Percentiles rank a stretch among this genome's conserved stretches.
Evolutionary conservation across 495 filamentous ascomycete species (phyloP).

Genomic region (Penicillium paradoxum): DNA sequence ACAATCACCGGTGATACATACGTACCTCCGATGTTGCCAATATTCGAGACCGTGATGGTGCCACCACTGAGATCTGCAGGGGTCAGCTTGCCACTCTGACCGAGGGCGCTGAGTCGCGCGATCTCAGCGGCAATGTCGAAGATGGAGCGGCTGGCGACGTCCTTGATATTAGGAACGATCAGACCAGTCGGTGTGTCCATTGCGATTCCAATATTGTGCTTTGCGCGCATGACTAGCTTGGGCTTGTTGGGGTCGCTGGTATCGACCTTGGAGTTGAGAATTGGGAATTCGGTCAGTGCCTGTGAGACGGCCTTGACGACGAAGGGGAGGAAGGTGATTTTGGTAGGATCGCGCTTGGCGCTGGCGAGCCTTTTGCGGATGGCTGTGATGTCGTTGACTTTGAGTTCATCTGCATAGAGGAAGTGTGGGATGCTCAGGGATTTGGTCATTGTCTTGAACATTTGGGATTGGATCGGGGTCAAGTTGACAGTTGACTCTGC

Average conservation of each 20-base stretch:
- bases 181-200: conserved; percentile 91
- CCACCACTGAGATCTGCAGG: conserved; percentile 75
- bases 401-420: conserved; percentile 81
- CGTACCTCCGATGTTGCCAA: conserved; percentile 93
- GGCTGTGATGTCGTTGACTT: conserved; percentile 64
- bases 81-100: conserved; percentile 66
- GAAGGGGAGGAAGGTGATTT: conserved; percentile 88
- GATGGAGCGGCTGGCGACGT: conserved; percentile 71
- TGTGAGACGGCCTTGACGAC: conserved; percentile 91
- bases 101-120: conserved; percentile 63
- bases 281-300: conserved; percentile 71
- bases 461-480: conserved; percentile 75
- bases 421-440: conserved; percentile 91
- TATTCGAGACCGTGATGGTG: conserved; percentile 94
- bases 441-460: conserved; percentile 98
- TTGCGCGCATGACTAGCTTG: conserved; percentile 64
- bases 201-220: conserved; percentile 94
- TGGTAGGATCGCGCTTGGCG: conserved; percentile 44
- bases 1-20: conserved; percentile 91
- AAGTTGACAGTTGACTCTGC: conserved; percentile 62
- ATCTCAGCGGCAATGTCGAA: conserved; percentile 73
- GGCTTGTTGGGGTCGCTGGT: conserved; percentile 53
- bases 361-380: conserved; percentile 59
- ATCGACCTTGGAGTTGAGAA: conserved; percentile 83
- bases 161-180: conserved; percentile 89